phyloP scores from a whole-genome alignment of 768 basidiomycete species.

The Tylopilus sp. region DNA sequence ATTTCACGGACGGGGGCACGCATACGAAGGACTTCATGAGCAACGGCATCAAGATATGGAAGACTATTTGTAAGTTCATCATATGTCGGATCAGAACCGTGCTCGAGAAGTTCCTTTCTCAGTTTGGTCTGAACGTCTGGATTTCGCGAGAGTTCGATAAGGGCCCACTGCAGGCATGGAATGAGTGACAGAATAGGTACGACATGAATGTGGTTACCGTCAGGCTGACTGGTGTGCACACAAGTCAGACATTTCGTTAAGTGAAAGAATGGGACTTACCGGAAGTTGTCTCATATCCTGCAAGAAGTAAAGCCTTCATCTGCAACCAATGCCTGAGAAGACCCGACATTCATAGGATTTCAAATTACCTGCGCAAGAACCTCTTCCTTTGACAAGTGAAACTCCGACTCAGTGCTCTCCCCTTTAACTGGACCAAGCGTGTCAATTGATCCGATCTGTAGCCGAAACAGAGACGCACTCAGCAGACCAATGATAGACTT shows the following conservation, averaged over 20 bases:
- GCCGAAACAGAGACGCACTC: constrained; percentile 14
- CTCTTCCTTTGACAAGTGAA: constrained; percentile 28
- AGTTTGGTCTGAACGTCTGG: neutral
- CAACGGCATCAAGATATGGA: neutral
- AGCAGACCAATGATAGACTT: constrained; percentile 19
- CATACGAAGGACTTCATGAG: constrained; percentile 44
- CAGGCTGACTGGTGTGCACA: constrained; percentile 12
- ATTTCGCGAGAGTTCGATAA: neutral
- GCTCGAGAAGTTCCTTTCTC: neutral
- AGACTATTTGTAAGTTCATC: neutral
- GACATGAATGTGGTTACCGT: constrained; percentile 8
- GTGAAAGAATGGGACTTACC: constrained; percentile 5
- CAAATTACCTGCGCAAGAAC: constrained; percentile 22
- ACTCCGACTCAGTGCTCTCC: constrained; percentile 24
- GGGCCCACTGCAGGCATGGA: constrained; percentile 7
- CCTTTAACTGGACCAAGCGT: constrained; percentile 34
- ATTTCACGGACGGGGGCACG: constrained; percentile 37
- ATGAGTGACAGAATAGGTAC: neutral
- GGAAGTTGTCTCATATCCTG: constrained; percentile 24
- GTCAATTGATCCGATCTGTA: neutral
- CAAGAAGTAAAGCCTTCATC: constrained; percentile 21
- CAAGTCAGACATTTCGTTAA: neutral
- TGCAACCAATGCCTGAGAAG: constrained; percentile 24
- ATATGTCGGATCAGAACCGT: neutral
- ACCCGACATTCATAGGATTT: neutral